These are phyloP conservation scores for Psilocybe sp. DNA, from an alignment of 768 basidiomycete genomes.

Conservation along the genomic window DNA sequence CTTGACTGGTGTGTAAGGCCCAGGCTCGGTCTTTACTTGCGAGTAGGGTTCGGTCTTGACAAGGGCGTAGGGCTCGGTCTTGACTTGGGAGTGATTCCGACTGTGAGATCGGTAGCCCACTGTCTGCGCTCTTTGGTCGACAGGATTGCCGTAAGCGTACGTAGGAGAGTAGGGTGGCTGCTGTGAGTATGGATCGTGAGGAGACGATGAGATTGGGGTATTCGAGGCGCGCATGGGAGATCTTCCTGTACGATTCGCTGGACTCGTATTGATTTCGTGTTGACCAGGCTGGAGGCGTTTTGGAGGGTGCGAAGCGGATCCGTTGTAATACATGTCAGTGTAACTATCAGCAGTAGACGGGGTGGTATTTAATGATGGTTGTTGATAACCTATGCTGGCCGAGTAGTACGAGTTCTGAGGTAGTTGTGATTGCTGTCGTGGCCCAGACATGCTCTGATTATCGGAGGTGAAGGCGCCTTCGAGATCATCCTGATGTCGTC, in stretches of 20 bases:
- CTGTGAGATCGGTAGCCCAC: slow-evolving; percentile 40
- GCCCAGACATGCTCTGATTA: slow-evolving; percentile 29
- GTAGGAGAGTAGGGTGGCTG: slow-evolving; percentile 68
- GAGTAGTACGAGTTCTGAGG: slow-evolving; percentile 54
- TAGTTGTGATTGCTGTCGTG: slow-evolving; percentile 41
- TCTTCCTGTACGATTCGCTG: slow-evolving; percentile 46
- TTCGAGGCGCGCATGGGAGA: slow-evolving; percentile 63
- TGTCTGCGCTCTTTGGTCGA: slow-evolving; percentile 38
- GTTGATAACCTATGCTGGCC: slow-evolving; percentile 55
- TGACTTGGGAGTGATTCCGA: slow-evolving; percentile 38
- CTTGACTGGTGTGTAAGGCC: no score
- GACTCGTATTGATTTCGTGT: slow-evolving; percentile 37
- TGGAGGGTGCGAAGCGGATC: slow-evolving; percentile 42
- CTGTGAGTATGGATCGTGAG: slow-evolving; percentile 71
- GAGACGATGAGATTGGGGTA: slow-evolving; percentile 39
- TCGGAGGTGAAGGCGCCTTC: slow-evolving; percentile 47
- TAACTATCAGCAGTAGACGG: slow-evolving; percentile 42
- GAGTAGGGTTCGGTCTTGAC: no score
- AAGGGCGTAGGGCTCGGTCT: slow-evolving; percentile 9
- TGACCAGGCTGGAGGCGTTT: slow-evolving; percentile 57
- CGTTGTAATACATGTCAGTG: slow-evolving; percentile 64
- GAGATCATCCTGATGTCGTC: slow-evolving; percentile 72
- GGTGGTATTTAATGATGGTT: slow-evolving; percentile 40
- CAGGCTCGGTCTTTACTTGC: no score
- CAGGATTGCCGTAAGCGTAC: slow-evolving; percentile 43